Base-by-base conservation (phyloP, 495 filamentous ascomycete species). In the Haplographium delicatum region DNA sequence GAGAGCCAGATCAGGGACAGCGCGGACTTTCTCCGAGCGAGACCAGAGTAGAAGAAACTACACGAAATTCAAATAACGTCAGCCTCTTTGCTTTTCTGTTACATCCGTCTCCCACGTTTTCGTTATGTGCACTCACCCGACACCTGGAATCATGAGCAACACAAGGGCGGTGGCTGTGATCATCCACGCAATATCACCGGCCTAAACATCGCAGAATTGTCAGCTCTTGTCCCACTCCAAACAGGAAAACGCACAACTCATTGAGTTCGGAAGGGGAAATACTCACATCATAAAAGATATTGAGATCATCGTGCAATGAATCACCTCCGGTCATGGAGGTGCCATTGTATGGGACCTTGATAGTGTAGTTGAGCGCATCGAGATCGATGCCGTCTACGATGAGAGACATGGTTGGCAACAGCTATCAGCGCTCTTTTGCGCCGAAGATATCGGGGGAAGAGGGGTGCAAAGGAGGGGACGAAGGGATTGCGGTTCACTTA, bases 41-140 rank as follows among this genome's bases (percentile, higher is more conserved):
- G 85, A 60, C 93, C 94, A n/a, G 89, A 96, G 75, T 98, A 98
- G 78, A 98, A 96, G 80, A 98, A 96, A 39, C 89, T 62, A 45
- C 8, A 68, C 50, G n/a, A n/a, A n/a, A n/a, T n/a, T n/a, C n/a
- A 10, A 52, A 13, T 19, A 51, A 44, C 28, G 45, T 47, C 42
- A 48, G 56, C 47, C 52, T 44, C 10, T 41, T 31, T 49, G 28
- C 10, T 23, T 54, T 24, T 25, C 18, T n/a, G n/a, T n/a, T n/a
- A n/a, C n/a, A n/a, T n/a, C n/a, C n/a, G n/a, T n/a, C 18, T n/a
- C 23, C 50, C 52, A 48, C 51, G 25, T 46, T 52, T 35, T 65
- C 46, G 43, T 41, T n/a, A 44, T 51, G 37, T 53, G 48, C 50
- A 63, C 68, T 56, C 62, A 72, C 62, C 74, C 93, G 65, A 98